phyloP scores from a whole-genome alignment of 768 basidiomycete species.

The Hypholoma fasciculare region DNA sequence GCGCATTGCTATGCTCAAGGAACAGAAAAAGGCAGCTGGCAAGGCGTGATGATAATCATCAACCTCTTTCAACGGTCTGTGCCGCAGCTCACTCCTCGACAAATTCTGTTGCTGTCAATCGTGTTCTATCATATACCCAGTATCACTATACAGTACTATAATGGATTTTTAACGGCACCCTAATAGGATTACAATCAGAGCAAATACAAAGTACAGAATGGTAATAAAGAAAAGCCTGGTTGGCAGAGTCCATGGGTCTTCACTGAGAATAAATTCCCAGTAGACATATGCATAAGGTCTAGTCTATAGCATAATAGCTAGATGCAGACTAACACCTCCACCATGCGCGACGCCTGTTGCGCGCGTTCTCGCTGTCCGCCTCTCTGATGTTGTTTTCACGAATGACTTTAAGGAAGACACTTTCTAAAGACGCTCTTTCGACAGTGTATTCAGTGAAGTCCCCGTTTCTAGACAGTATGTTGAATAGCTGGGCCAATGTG shows the following conservation, averaged over 20 bases:
- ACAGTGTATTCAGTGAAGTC: slow-evolving; percentile 66
- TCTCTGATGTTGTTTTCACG: slow-evolving; percentile 9
- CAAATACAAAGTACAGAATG: no score
- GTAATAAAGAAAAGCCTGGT: no score
- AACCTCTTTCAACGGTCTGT: neutral
- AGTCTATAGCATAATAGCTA: neutral
- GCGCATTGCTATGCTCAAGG: slow-evolving; percentile 81
- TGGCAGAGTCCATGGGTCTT: no score
- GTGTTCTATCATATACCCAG: neutral
- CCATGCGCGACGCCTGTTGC: neutral
- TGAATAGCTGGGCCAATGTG: slow-evolving; percentile 62
- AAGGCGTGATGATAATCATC: slow-evolving; percentile 21
- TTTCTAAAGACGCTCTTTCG: slow-evolving; percentile 69
- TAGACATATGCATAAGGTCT: neutral
- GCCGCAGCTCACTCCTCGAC: neutral
- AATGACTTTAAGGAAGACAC: slow-evolving; percentile 51
- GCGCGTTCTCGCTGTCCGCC: slow-evolving; percentile 1
- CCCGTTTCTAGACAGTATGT: slow-evolving; percentile 20
- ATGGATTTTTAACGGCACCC: no score
- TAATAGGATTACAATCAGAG: no score
- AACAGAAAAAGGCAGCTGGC: slow-evolving; percentile 65
- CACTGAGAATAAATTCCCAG: no score
- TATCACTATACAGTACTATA: no score
- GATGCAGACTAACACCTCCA: slow-evolving; percentile 1
- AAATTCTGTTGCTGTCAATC: neutral